These are phyloP conservation scores for Pythium volutum DNA, from an alignment of 352 stramenopile genomes.

Conservation along the genomic window DNA sequence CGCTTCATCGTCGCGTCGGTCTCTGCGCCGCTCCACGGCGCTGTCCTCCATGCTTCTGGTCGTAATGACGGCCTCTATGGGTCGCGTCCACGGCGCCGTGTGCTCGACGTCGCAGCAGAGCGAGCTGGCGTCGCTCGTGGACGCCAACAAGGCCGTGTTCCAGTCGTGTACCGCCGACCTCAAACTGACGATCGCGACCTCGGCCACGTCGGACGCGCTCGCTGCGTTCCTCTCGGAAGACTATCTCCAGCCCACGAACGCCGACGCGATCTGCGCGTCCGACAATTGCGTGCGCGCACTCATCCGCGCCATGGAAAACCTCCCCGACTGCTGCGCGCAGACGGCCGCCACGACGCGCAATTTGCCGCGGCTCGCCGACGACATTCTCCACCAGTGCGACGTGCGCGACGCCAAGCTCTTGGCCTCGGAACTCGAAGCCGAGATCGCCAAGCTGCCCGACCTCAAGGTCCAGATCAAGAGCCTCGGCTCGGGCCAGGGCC, in stretches of 20 bases:
- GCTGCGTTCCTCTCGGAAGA: slow-evolving; percentile 23
- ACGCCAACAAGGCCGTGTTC: slow-evolving; percentile 22
- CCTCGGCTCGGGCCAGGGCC: not conserved
- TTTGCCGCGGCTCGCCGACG: slow-evolving; percentile 25
- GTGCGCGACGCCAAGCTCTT: slow-evolving; percentile 22
- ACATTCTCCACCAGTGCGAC: slow-evolving; percentile 31
- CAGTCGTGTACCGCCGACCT: slow-evolving; percentile 18
- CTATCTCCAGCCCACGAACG: slow-evolving; percentile 18
- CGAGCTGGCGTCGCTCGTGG: slow-evolving; percentile 4
- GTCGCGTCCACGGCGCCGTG: slow-evolving; percentile 7
- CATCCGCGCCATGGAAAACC: slow-evolving; percentile 28
- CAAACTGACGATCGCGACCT: slow-evolving; percentile 9
- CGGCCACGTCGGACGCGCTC: slow-evolving; percentile 2
- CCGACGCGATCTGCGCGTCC: slow-evolving; percentile 18
- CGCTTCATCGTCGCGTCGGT: not conserved
- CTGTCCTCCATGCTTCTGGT: not conserved
- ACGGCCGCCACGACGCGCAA: slow-evolving; percentile 10
- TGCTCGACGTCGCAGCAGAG: slow-evolving; percentile 18
- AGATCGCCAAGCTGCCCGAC: slow-evolving; percentile 28
- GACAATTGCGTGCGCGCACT: slow-evolving; percentile 25
- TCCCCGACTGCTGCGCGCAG: slow-evolving; percentile 26
- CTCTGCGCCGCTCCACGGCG: not conserved
- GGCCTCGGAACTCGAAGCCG: slow-evolving; percentile 22
- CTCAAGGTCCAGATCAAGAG: slow-evolving; percentile 33
- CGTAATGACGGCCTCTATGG: not conserved